Percentiles rank a stretch among this genome's conserved stretches.
Conservation (phyloP, 495 filamentous ascomycete genomes). For the Aspergillus homomorphus region DNA sequence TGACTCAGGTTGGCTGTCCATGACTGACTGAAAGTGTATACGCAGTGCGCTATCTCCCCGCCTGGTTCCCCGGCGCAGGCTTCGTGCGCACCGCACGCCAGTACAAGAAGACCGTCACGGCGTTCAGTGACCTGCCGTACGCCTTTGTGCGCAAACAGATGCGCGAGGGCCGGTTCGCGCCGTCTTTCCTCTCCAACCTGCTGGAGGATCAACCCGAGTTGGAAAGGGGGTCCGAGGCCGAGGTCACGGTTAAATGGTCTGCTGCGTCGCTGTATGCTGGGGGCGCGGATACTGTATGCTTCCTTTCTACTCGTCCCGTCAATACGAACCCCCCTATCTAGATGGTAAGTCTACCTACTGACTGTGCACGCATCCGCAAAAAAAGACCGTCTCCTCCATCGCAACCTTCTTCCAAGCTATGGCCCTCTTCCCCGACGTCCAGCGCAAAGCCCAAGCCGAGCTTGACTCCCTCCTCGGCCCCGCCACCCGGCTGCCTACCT, state of each 20-base stretch:
- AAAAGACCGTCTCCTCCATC: slow-evolving; percentile 32
- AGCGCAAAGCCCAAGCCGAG: slow-evolving; percentile 55
- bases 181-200: slow-evolving; percentile 39
- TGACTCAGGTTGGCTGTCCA: background rate
- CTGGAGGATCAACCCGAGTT: slow-evolving; percentile 25
- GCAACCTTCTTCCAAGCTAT: slow-evolving; percentile 46
- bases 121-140: slow-evolving; percentile 34
- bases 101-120: slow-evolving; percentile 25
- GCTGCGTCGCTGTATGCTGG: slow-evolving; percentile 54
- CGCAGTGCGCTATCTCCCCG: slow-evolving; percentile 31
- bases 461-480: slow-evolving; percentile 51
- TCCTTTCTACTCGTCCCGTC: background rate
- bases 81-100: slow-evolving; percentile 38
- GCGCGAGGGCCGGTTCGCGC: slow-evolving; percentile 21
- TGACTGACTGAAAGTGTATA: background rate
- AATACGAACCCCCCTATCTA: too few species aligned
- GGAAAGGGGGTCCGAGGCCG: slow-evolving; percentile 21
- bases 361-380: too few species aligned
- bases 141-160: slow-evolving; percentile 46
- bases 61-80: slow-evolving; percentile 45
- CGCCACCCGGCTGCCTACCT: slow-evolving; percentile 19
- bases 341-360: too few species aligned
- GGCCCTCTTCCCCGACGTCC: slow-evolving; percentile 47
- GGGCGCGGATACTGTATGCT: slow-evolving; percentile 51
- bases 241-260: slow-evolving; percentile 40